Evolutionary conservation across 306 rosid genomes (phyloP), one percentile per base, ranked within the genome.

Genomic region (Betula pendula): DNA sequence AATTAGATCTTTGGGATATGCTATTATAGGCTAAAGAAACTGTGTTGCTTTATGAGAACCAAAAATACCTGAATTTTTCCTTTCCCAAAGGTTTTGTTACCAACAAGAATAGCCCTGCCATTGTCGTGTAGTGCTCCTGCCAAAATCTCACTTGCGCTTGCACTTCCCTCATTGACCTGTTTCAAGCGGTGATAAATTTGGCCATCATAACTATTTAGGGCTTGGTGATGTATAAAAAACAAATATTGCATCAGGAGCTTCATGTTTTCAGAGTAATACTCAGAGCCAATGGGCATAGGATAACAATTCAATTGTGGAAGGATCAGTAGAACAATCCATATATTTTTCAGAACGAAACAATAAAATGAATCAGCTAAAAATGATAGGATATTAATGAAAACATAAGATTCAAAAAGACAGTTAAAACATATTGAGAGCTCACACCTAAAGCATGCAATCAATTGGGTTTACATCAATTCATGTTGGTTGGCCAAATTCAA

Each of bases 151-250:
- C 98, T 95, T 63, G 98, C 97, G 81, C 97, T 95, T 17, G 98
- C 98, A 48, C 98, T 95, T 81, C 97, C 96, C 85, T 95, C 97
- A n/a, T 95, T 95, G 43, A 95, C 97, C 98, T 95, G 80, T 79
- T 67, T 63, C 29, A 42, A n/a, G 69, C 49, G 19, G 31, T 10
- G 53, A 68, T 68, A 72, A 63, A 35, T 11, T 11, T 33, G 29
- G 27, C 15, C 25, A 5, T 44, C 68, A 65, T 73, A 56, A 14
- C 35, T 33, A 17, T 65, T 19, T 13, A 35, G 70, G 70, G 45
- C 24, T 53, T 49, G 43, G 42, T 33, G 49, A 69, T 43, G 15
- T 55, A 20, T 45, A 29, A 40, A 72, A 67, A 53, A 19, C 75
- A 45, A 72, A 25, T 31, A 56, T 49, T 55, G 52, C 53, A 79